Percentiles rank a stretch among this genome's conserved stretches.
Evolutionary conservation across 495 filamentous ascomycete genomes (phyloP).

Genomic region (Talaromyces borbonicus): DNA sequence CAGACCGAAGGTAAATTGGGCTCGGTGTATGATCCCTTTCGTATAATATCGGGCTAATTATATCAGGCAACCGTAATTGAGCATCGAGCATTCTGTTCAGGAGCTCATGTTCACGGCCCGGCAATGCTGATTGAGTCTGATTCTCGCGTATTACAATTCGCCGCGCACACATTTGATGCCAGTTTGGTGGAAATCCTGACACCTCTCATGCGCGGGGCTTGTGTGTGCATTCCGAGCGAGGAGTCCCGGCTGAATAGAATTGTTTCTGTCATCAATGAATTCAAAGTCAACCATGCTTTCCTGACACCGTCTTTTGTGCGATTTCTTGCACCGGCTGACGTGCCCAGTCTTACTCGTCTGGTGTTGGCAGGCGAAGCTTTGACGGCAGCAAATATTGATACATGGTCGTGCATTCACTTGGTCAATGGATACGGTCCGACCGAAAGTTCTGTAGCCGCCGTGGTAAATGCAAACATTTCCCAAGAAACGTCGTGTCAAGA

Average conservation of each 20-base stretch:
- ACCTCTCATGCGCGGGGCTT: conserved; percentile 33
- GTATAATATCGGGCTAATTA: conserved; percentile 3
- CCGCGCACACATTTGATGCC: conserved; percentile 45
- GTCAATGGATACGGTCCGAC: conserved; percentile 55
- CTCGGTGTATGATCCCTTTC: conserved; percentile 5
- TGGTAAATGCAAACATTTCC: conserved; percentile 27
- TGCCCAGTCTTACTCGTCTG: conserved; percentile 36
- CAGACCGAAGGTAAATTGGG: conserved; percentile 40
- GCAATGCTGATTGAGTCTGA: conserved; percentile 19
- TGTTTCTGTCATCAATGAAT: conserved; percentile 32
- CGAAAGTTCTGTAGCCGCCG: conserved; percentile 31
- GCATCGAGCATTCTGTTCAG: conserved; percentile 34
- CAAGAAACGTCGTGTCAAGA: conserved; percentile 28
- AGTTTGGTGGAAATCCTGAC: conserved; percentile 34
- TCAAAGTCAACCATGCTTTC: conserved; percentile 32
- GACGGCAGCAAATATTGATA: conserved; percentile 37
- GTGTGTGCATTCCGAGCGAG: conserved; percentile 41
- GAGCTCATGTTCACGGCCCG: conserved; percentile 34
- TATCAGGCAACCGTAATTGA: conserved; percentile 37
- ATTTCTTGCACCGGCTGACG: conserved; percentile 31
- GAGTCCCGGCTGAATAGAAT: conserved; percentile 41
- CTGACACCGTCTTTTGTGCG: conserved; percentile 46
- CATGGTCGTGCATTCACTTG: conserved; percentile 45
- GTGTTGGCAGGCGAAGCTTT: conserved; percentile 47
- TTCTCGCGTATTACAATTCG: conserved; percentile 38